These are phyloP conservation scores for Lichtheimia corymbifera DNA, from an alignment of 371 early-diverging fungal species.

Conservation along the genomic window DNA sequence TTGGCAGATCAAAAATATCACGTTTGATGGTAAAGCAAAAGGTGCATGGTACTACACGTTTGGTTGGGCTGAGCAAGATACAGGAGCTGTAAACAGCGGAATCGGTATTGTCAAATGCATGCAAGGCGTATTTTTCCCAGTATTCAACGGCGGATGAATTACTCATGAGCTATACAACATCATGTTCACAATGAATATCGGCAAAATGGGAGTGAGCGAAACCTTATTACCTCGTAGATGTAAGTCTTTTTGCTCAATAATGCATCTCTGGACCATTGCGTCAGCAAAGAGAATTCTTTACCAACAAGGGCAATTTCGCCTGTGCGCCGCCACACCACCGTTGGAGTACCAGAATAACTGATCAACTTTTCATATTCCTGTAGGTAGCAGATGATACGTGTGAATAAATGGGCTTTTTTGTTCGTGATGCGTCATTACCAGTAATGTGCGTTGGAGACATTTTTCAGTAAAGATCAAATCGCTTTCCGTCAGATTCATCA, in stretches of 20 bases:
- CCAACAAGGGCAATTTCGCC: slow-evolving; percentile 91
- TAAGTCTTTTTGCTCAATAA: slow-evolving; percentile 73
- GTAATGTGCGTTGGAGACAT: slow-evolving; percentile 85
- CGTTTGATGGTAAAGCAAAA: slow-evolving; percentile 91
- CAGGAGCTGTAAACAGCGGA: slow-evolving; percentile 79
- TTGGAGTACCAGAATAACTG: slow-evolving; percentile 89
- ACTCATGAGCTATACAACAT: slow-evolving; percentile 74
- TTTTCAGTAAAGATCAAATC: slow-evolving; percentile 93
- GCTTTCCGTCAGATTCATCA: slow-evolving; percentile 89
- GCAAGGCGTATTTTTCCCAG: slow-evolving; percentile 87
- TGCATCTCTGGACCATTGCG: slow-evolving; percentile 81
- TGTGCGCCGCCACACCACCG: slow-evolving; percentile 91
- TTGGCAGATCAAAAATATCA: slow-evolving; percentile 89
- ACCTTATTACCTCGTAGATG: slow-evolving; percentile 67
- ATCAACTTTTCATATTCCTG: slow-evolving; percentile 91
- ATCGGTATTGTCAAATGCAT: slow-evolving; percentile 89
- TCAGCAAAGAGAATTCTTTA: slow-evolving; percentile 88
- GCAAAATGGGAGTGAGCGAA: not conserved
- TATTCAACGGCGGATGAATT: slow-evolving; percentile 85
- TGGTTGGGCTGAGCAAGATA: slow-evolving; percentile 66
- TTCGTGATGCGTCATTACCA: slow-evolving; percentile 36
- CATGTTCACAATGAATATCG: not conserved
- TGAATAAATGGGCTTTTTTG: not conserved
- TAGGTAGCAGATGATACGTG: not conserved
- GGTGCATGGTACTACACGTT: slow-evolving; percentile 74